Evolutionary conservation across 2,329 filamentous ascomycete genomes (phyloP), one percentile per base, ranked within the genome.

Genomic region (Aulographum hederae): DNA sequence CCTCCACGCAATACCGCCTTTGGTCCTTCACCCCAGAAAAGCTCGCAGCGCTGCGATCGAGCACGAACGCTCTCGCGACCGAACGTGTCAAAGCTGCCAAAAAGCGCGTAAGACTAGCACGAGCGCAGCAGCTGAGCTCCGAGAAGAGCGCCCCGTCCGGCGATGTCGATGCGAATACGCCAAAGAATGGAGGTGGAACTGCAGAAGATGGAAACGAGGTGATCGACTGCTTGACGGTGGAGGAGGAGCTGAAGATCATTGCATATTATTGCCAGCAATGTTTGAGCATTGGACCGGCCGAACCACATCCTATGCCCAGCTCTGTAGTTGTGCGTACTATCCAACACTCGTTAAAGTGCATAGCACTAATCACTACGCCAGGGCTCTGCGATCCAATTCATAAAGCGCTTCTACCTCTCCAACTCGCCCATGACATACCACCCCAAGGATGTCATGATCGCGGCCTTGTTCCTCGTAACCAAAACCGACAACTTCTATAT

Each of bases 351-450:
- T 42, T 40, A 42, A 43, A 47, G 41, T 34, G 28, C 21, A 16
- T n/a, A 15, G 13, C 6, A 32, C 36, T 31, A 36, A 32, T 33
- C 25, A 32, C 35, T n/a, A 25, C 19, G n/a, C 34, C 32, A 72
- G 65, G 73, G 78, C 17, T 93, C 85, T 5, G 81, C 82, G 3
- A 78, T 86, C 38, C 73, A 91, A 47, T 94, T 91, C 51, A 67
- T 98, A 37, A 78, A 81, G 34, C 78, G 89, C 35, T 95, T 98
- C 65, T 98, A 95, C 59, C 68, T 93, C 23, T 86, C 79, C 46
- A 93, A 95, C 56, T 91, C 80, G 26, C 72, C 85, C 46, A 93
- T 95, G 80, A 93, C 85, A 18, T 95, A 98, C 50, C 80, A 86
- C 38, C 86, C 85, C 0, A 78, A 80, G 38, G 75, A 82, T 39